These are phyloP conservation scores for Dianthus caryophyllus DNA, from an alignment of 148 eudicot genomes.

Conservation along the genomic window DNA sequence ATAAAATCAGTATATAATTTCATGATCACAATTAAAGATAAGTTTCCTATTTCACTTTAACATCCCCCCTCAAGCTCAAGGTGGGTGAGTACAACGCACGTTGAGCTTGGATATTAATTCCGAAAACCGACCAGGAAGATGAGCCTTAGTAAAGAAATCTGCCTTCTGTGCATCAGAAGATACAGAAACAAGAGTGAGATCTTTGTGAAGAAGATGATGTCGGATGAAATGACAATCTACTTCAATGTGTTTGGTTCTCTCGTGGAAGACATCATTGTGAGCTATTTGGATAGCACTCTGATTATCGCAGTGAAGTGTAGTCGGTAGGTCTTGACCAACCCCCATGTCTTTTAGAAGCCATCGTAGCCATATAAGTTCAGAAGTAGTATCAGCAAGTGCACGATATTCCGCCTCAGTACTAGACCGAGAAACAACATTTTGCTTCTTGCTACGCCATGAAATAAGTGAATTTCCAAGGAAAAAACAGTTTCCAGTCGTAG, in stretches of 20 bases:
- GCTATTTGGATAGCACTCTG: too few species aligned
- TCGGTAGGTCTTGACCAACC: background rate
- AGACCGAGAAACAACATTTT: background rate
- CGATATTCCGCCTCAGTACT: too few species aligned
- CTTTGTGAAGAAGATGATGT: background rate
- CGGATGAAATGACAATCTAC: background rate
- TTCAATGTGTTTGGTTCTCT: too few species aligned
- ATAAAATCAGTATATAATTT: too few species aligned
- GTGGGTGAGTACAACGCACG: background rate
- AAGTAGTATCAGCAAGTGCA: background rate
- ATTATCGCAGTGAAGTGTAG: background rate
- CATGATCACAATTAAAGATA: too few species aligned
- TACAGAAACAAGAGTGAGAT: background rate
- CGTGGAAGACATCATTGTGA: too few species aligned
- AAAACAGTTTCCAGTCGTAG: background rate
- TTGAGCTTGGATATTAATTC: constrained; percentile 14
- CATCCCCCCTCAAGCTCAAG: constrained; percentile 16
- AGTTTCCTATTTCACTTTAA: background rate
- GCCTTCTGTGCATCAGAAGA: background rate
- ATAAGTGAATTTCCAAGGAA: background rate
- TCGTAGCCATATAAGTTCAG: background rate
- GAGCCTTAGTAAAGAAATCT: background rate
- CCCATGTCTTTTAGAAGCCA: background rate
- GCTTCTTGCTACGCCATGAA: constrained; percentile 3
- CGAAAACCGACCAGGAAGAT: background rate